Percentiles rank a stretch among this genome's conserved stretches.
Conservation (phyloP, 192 early-diverging fungal species). For the Dimargaris cristalligena region DNA sequence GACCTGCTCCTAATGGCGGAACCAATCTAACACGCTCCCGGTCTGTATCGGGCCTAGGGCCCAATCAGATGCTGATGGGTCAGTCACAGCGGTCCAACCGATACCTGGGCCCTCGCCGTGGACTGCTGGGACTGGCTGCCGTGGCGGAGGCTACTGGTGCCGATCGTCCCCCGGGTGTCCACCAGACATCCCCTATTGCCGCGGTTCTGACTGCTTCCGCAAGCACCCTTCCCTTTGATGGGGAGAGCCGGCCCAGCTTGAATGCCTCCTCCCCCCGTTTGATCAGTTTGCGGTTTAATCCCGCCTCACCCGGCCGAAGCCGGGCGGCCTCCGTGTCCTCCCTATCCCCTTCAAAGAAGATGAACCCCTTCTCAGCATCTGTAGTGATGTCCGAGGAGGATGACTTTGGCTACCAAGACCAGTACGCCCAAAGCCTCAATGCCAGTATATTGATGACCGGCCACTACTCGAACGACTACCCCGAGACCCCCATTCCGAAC, state of each 20-base stretch:
- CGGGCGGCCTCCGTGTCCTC: slow-evolving; percentile 9
- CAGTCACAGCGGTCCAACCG: neutral
- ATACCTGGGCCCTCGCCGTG: neutral
- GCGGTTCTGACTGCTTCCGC: neutral
- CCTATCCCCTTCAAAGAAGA: neutral
- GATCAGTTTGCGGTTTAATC: neutral
- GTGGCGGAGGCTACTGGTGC: neutral
- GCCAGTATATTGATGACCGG: slow-evolving; percentile 2
- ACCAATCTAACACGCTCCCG: slow-evolving; percentile 1
- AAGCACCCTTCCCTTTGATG: neutral
- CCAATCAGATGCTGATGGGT: neutral
- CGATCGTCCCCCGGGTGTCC: neutral
- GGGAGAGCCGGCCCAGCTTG: neutral
- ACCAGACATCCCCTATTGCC: slow-evolving; percentile 7
- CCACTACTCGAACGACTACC: neutral
- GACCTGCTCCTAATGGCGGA: neutral
- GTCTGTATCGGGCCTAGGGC: slow-evolving; percentile 3
- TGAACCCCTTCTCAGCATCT: neutral
- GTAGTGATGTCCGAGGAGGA: slow-evolving; percentile 1
- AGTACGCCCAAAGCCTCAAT: neutral
- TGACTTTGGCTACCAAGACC: neutral
- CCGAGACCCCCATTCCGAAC: slow-evolving; percentile 1
- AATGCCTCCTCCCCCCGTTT: slow-evolving; percentile 1
- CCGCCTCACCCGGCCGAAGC: neutral
- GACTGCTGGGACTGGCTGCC: neutral